A percentile compares a stretch with the other conserved stretches of the same genome.
phyloP scores from a whole-genome alignment of 148 eudicot species.

The Fallopia convolvulus region DNA sequence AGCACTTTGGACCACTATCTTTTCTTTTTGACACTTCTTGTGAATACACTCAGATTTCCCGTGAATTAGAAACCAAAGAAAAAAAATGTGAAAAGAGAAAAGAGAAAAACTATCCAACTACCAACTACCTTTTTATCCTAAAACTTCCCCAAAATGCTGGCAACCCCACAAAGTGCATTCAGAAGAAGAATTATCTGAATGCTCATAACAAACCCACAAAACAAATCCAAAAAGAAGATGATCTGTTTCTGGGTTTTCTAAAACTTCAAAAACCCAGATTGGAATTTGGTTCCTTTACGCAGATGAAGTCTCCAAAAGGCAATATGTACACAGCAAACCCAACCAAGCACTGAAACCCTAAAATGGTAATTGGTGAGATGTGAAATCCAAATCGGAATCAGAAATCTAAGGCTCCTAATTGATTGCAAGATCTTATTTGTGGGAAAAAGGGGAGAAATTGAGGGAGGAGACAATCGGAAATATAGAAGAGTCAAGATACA shows the following conservation, averaged over 20 bases:
- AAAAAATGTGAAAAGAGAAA: background rate
- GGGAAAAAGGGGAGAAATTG: background rate
- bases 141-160: background rate
- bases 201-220: background rate
- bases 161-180: slow-evolving; percentile 7
- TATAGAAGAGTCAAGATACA: background rate
- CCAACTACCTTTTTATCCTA: slow-evolving; percentile 5
- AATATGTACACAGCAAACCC: slow-evolving; percentile 6
- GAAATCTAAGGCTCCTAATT: background rate
- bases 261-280: background rate
- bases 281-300: background rate
- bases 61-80: slow-evolving; percentile 3
- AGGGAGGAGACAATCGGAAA: background rate
- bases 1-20: slow-evolving; percentile 11
- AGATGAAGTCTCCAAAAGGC: background rate
- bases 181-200: slow-evolving; percentile 10
- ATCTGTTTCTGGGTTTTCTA: background rate
- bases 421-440: background rate
- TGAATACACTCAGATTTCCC: background rate
- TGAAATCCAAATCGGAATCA: background rate
- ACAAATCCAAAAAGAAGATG: background rate
- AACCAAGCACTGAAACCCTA: background rate
- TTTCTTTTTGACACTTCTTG: slow-evolving; percentile 11
- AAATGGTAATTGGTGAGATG: slow-evolving; percentile 4
- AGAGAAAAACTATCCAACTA: background rate